Conservation (phyloP, 148 eudicot genomes). For the Fagopyrum esculentum region DNA sequence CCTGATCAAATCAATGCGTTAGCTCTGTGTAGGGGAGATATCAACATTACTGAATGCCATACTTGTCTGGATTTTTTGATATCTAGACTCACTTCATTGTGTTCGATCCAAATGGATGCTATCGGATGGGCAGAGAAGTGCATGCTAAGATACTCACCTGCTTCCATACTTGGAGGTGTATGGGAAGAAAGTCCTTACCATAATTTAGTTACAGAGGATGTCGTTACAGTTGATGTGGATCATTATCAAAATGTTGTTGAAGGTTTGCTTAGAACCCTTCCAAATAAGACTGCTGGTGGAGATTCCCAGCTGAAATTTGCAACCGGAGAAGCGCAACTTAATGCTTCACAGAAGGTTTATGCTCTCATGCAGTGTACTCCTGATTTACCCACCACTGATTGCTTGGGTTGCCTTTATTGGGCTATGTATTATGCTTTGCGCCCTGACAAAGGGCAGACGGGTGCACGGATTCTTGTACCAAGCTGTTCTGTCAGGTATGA, state of each 20-base stretch:
- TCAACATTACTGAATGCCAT: constrained; percentile 8
- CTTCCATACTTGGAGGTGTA: background rate
- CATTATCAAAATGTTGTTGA: background rate
- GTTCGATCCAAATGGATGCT: constrained; percentile 18
- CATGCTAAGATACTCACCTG: constrained; percentile 10
- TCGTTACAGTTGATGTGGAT: background rate
- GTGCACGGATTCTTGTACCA: background rate
- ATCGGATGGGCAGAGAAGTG: constrained; percentile 20
- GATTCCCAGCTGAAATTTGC: constrained; percentile 26
- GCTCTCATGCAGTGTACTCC: constrained; percentile 26
- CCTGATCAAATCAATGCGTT: constrained; percentile 22
- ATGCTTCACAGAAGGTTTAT: constrained; percentile 6
- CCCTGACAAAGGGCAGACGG: background rate
- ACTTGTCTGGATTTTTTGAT: constrained; percentile 11
- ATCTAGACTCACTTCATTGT: background rate
- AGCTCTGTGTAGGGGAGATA: constrained; percentile 23
- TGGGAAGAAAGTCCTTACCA: background rate
- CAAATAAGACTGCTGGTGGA: constrained; percentile 17
- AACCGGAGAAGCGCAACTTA: constrained; percentile 8
- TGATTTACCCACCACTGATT: constrained; percentile 11
- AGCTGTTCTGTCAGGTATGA: background rate
- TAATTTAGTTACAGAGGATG: background rate
- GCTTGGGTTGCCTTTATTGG: constrained; percentile 22
- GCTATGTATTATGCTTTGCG: background rate
- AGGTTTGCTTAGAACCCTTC: background rate